Percentiles rank a stretch among this genome's conserved stretches.
Evolutionary conservation across 1,284 basidiomycete species (phyloP).

Genomic region (Austroboletus niveus): DNA sequence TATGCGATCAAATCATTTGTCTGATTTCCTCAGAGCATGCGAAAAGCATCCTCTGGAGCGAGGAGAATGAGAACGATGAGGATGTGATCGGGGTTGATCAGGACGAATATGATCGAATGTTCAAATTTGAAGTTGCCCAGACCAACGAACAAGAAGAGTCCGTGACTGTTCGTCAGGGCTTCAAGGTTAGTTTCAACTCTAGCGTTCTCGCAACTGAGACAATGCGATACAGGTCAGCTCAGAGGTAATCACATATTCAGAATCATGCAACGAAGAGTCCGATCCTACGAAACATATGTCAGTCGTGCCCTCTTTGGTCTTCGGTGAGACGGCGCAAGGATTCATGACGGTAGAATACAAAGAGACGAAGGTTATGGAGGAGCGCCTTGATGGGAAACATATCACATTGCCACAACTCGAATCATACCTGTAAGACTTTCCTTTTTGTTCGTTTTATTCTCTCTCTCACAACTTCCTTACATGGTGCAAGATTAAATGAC

Average conservation of each 20-base stretch:
- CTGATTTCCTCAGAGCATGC: conserved; percentile 48
- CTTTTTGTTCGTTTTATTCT: background rate
- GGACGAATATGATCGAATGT: conserved; percentile 46
- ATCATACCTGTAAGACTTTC: conserved; percentile 13
- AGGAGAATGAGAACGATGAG: conserved; percentile 33
- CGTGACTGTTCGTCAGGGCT: conserved; percentile 41
- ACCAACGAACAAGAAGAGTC: conserved; percentile 58
- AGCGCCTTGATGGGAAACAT: background rate
- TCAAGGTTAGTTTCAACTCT: conserved; percentile 33
- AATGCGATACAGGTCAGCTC: conserved; percentile 14
- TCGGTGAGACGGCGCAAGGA: conserved; percentile 37
- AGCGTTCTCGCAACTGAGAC: background rate
- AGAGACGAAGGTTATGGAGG: conserved; percentile 9
- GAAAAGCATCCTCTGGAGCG: conserved; percentile 42
- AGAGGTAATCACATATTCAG: conserved; percentile 8
- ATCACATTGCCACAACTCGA: conserved; percentile 14
- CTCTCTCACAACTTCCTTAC: background rate
- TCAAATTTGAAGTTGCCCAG: conserved; percentile 54
- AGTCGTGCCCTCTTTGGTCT: conserved; percentile 29
- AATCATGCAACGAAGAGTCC: conserved; percentile 4
- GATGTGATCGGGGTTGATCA: conserved; percentile 31
- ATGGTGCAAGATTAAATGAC: conserved; percentile 20
- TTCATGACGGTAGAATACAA: conserved; percentile 32
- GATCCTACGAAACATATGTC: conserved; percentile 10
- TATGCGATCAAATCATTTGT: conserved; percentile 50